Evolutionary conservation across 2,329 filamentous ascomycete species (phyloP).

Genomic region (Ophiostoma himal-ulmi): DNA sequence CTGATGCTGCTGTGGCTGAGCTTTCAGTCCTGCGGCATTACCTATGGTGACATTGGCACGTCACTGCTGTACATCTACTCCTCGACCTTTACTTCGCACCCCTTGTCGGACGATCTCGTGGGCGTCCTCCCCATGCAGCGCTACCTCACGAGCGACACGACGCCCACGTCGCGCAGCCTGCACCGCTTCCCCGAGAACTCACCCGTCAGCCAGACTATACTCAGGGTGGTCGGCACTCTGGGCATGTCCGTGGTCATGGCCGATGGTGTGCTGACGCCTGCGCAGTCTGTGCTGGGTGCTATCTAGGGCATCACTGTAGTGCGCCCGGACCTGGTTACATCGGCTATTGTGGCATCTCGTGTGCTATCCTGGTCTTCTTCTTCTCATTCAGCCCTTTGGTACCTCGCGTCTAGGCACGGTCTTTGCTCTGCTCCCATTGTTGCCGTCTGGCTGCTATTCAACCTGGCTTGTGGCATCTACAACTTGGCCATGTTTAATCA

Average conservation of each 20-base stretch:
- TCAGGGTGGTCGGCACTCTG: slow-evolving; percentile 59
- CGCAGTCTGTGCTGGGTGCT: slow-evolving; percentile 64
- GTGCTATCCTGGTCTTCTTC: slow-evolving; percentile 60
- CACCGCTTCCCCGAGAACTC: slow-evolving; percentile 55
- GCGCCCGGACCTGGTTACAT: slow-evolving; percentile 47
- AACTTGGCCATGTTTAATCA: slow-evolving; percentile 49
- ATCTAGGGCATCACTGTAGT: slow-evolving; percentile 60
- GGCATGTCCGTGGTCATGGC: slow-evolving; percentile 63
- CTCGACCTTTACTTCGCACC: slow-evolving; percentile 56
- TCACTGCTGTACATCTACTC: slow-evolving; percentile 64
- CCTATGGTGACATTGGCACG: slow-evolving; percentile 63
- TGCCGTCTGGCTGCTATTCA: slow-evolving; percentile 61
- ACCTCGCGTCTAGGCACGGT: slow-evolving; percentile 52
- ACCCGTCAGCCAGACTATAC: slow-evolving; percentile 42
- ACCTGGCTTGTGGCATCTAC: slow-evolving; percentile 58
- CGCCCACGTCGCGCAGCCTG: slow-evolving; percentile 45
- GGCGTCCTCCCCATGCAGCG: slow-evolving; percentile 57
- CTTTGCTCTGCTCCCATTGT: slow-evolving; percentile 64
- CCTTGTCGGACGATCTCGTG: slow-evolving; percentile 53
- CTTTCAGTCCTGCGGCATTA: slow-evolving; percentile 61
- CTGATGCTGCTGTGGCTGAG: slow-evolving; percentile 42
- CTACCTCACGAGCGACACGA: slow-evolving; percentile 51
- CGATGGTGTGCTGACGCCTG: slow-evolving; percentile 59
- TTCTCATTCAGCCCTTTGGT: slow-evolving; percentile 59
- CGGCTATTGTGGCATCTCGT: slow-evolving; percentile 56